A percentile compares a stretch with the other conserved stretches of the same genome.
These are phyloP conservation scores for Colletotrichum tanaceti DNA, from an alignment of 2,329 filamentous ascomycete genomes.

Conservation along the genomic window DNA sequence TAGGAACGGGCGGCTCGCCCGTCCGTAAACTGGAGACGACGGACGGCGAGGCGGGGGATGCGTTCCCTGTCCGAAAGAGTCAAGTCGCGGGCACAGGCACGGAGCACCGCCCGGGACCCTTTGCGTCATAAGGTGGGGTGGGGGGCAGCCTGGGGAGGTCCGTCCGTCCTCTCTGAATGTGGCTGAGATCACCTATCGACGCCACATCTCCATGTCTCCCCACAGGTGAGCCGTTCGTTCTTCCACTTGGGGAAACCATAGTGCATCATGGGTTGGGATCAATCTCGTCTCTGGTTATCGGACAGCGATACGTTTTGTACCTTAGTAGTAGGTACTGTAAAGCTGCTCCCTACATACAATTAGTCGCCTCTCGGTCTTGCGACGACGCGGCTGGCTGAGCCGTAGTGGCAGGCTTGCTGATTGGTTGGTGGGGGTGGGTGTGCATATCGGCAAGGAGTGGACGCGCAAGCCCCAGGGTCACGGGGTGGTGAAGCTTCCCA, in stretches of 20 bases:
- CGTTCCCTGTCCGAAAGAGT: constrained; percentile 22
- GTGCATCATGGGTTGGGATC: neutral
- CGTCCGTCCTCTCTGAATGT: neutral
- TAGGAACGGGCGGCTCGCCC: neutral
- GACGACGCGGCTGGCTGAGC: neutral
- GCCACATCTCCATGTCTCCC: constrained; percentile 23
- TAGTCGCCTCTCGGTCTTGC: too few relatives aligned
- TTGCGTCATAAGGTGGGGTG: constrained; percentile 10
- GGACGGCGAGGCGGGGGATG: constrained; percentile 27
- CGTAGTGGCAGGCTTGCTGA: neutral
- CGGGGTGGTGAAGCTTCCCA: constrained; percentile 19
- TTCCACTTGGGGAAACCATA: neutral
- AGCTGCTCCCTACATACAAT: too few relatives aligned
- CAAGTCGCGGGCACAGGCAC: constrained; percentile 16
- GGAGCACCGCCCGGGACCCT: constrained; percentile 26
- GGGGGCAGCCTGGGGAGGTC: neutral
- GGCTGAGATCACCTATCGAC: constrained; percentile 2
- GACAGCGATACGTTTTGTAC: constrained; percentile 3
- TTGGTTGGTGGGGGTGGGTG: neutral
- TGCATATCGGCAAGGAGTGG: constrained; percentile 14
- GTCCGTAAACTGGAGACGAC: constrained; percentile 5
- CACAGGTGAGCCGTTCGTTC: neutral
- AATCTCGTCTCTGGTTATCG: neutral
- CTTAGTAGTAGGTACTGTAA: neutral
- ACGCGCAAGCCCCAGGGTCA: constrained; percentile 39